These are phyloP conservation scores for Coemansia sp. DNA, from an alignment of 192 early-diverging fungal species.

Conservation along the genomic window DNA sequence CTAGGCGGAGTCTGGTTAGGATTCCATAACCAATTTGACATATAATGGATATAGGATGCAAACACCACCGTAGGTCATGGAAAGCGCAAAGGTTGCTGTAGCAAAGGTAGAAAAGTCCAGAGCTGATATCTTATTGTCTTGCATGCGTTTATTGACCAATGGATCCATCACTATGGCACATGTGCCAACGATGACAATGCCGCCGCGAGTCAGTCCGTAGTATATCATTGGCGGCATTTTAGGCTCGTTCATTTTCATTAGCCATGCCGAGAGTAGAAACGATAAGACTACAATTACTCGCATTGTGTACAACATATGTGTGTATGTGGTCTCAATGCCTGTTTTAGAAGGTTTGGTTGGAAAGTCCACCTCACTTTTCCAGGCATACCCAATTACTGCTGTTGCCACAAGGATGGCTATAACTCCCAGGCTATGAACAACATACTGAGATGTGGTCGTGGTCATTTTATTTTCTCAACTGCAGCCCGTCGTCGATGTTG, in stretches of 20 bases:
- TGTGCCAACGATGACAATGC: not conserved
- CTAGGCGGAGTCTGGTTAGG: too few relatives aligned
- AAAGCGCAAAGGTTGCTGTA: not conserved
- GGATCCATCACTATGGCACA: not conserved
- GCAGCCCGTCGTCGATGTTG: not conserved
- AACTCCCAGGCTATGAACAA: not conserved
- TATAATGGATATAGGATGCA: not conserved
- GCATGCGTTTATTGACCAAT: not conserved
- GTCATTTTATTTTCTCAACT: not conserved
- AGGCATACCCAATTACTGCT: not conserved
- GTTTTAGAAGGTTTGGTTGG: not conserved
- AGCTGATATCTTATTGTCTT: not conserved
- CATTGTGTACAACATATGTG: not conserved
- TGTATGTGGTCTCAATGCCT: not conserved
- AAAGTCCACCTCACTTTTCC: not conserved
- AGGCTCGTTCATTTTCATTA: not conserved
- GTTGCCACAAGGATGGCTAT: not conserved
- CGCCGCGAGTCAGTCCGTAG: slow-evolving; percentile 2
- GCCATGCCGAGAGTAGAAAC: not conserved
- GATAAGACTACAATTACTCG: not conserved
- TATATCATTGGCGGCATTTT: not conserved
- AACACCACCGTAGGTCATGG: not conserved
- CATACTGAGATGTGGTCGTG: not conserved
- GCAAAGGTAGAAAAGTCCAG: not conserved
- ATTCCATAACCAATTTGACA: not conserved